phyloP scores from a whole-genome alignment of 169 alveolate genomes.

The Cryptosporidium parvum region DNA sequence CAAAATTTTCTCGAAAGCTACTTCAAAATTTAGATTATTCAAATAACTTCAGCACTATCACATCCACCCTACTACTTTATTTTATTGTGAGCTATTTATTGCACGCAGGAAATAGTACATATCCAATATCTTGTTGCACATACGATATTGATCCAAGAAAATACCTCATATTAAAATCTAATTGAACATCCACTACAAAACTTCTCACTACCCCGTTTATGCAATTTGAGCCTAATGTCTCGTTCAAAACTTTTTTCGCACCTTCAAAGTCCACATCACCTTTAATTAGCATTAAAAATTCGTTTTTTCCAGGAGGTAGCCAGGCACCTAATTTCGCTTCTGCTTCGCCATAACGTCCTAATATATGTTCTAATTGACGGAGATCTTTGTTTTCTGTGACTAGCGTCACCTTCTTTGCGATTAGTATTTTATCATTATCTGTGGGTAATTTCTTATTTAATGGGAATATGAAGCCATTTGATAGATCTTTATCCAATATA shows the following conservation, averaged over 20 bases:
- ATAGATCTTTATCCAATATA: background rate
- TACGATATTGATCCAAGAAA: constrained; percentile 59
- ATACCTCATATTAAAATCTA: constrained; percentile 57
- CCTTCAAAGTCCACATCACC: constrained; percentile 43
- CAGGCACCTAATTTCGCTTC: constrained; percentile 55
- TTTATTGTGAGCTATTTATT: background rate
- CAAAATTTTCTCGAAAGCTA: constrained; percentile 60
- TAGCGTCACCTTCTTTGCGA: constrained; percentile 5
- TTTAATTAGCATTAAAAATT: constrained; percentile 23
- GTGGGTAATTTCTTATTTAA: constrained; percentile 15
- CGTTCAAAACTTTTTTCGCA: constrained; percentile 21
- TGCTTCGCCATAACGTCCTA: constrained; percentile 70
- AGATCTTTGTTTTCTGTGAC: constrained; percentile 22
- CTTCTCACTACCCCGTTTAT: constrained; percentile 7
- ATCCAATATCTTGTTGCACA: constrained; percentile 74
- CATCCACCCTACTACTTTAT: background rate
- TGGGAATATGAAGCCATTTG: constrained; percentile 72
- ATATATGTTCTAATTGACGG: constrained; percentile 34
- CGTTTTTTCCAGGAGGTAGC: constrained; percentile 64
- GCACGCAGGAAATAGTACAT: constrained; percentile 64
- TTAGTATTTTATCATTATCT: constrained; percentile 14
- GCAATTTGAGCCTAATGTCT: constrained; percentile 39
- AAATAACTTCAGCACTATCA: background rate
- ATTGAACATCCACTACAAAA: constrained; percentile 20
- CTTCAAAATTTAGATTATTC: constrained; percentile 34